A percentile compares a stretch with the other conserved stretches of the same genome.
Evolutionary conservation across 257 asterid genomes (phyloP).

Genomic region (Nicotiana benthamiana): DNA sequence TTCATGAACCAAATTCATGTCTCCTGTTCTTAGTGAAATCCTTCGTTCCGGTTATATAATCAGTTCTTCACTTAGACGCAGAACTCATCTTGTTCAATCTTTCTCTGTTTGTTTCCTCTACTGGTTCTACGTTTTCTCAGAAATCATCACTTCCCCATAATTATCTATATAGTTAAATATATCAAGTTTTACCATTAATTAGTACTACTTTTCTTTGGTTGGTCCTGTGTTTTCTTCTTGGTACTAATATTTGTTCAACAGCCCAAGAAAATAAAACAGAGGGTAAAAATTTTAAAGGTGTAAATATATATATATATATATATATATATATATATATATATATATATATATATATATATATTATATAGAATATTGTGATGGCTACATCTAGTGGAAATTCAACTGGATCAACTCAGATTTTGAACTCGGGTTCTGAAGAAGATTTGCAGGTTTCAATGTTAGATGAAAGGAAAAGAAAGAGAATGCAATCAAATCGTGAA

Average conservation of each 20-base stretch:
- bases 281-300: not conserved
- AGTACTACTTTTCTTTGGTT: not conserved
- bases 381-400: slow-evolving; percentile 64
- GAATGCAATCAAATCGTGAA: slow-evolving; percentile 90
- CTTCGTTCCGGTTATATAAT: slow-evolving; percentile 60
- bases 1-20: slow-evolving; percentile 51
- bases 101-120: slow-evolving; percentile 89
- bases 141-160: not conserved
- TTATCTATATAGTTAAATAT: not conserved
- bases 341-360: too few relatives aligned
- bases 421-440: slow-evolving; percentile 41
- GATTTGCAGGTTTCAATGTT: slow-evolving; percentile 34
- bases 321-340: too few relatives aligned
- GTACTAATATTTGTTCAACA: not conserved
- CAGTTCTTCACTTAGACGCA: slow-evolving; percentile 52
- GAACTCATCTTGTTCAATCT: slow-evolving; percentile 88
- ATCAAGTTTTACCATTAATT: not conserved
- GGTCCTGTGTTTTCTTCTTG: slow-evolving; percentile 11
- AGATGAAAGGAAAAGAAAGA: slow-evolving; percentile 54
- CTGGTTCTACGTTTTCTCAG: slow-evolving; percentile 92
- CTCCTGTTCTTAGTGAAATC: slow-evolving; percentile 68
- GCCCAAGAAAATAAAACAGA: not conserved
- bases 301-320: too few relatives aligned
- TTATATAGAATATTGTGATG: slow-evolving; percentile 27
- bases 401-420: slow-evolving; percentile 42